phyloP scores from a whole-genome alignment of 352 stramenopile genomes.

The Blastocystis sp. region DNA sequence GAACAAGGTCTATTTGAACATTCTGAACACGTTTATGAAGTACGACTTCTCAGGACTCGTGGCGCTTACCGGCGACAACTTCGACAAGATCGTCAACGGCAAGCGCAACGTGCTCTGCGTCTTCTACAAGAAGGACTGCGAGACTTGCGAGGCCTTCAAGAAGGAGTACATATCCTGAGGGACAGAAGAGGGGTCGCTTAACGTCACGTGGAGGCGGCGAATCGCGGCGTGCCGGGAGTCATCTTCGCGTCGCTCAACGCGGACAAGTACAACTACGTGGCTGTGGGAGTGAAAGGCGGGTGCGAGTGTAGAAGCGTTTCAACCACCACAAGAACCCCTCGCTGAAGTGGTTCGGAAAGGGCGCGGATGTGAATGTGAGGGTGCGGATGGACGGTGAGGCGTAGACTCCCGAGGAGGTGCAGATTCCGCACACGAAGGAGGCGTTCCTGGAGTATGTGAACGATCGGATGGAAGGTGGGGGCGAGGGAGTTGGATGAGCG shows the following conservation, averaged over 20 bases:
- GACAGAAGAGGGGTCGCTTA: not conserved
- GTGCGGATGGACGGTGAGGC: not conserved
- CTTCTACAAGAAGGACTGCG: conserved; percentile 47
- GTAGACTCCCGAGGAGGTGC: conserved; percentile 48
- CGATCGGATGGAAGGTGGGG: conserved; percentile 18
- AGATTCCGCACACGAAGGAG: conserved; percentile 22
- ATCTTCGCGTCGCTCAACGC: conserved; percentile 10
- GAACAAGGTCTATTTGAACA: conserved; percentile 33
- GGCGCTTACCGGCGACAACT: conserved; percentile 22
- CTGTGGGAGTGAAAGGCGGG: not conserved
- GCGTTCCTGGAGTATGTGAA: conserved; percentile 12
- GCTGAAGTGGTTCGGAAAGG: conserved; percentile 46
- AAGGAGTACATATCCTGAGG: conserved; percentile 55
- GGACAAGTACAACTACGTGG: conserved; percentile 44
- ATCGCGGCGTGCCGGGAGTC: not conserved
- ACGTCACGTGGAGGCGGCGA: not conserved
- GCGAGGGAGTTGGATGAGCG: not conserved
- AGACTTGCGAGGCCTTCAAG: conserved; percentile 27
- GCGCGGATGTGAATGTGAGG: not conserved
- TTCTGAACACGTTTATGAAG: conserved; percentile 38
- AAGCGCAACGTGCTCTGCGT: conserved; percentile 15
- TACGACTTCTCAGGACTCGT: conserved; percentile 26
- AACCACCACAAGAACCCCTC: conserved; percentile 47
- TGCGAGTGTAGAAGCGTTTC: conserved; percentile 26
- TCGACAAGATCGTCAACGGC: conserved; percentile 52